Conservation (phyloP, 768 basidiomycete species). For the Mycena kentingensis region DNA sequence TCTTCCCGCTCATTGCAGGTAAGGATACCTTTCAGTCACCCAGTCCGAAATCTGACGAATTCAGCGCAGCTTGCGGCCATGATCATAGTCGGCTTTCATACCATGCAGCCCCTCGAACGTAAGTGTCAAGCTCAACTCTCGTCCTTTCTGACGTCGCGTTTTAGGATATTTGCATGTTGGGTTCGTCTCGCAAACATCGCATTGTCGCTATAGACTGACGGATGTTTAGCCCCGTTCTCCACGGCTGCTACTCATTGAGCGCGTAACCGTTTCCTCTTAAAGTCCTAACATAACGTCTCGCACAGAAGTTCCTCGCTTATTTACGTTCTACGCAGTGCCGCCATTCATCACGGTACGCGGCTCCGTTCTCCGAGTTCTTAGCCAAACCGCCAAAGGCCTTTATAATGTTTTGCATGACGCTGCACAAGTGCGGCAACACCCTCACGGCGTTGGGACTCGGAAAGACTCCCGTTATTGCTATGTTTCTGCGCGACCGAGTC, state of each 20-base stretch:
- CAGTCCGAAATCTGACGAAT: too few relatives aligned
- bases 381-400: not conserved
- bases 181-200: not conserved
- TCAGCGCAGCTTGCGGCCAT: not conserved
- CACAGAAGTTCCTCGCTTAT: constrained; percentile 12
- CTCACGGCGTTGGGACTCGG: not conserved
- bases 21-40: not conserved
- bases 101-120: not conserved
- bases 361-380: too few relatives aligned
- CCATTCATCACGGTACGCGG: constrained; percentile 5
- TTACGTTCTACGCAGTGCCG: constrained; percentile 8
- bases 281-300: not conserved
- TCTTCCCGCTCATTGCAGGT: constrained; percentile 8
- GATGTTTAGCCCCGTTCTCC: not conserved
- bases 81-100: constrained; percentile 1
- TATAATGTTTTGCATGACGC: constrained; percentile 7
- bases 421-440: constrained; percentile 5
- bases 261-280: not conserved
- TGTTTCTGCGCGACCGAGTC: constrained; percentile 11
- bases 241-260: constrained; percentile 12
- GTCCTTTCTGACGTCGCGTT: not conserved
- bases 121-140: not conserved
- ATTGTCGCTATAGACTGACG: not conserved
- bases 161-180: constrained; percentile 12
- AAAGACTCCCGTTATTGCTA: constrained; percentile 1